Evolutionary conservation across 139 green algal species (phyloP).

Genomic region (Chlamydomonas sp.): DNA sequence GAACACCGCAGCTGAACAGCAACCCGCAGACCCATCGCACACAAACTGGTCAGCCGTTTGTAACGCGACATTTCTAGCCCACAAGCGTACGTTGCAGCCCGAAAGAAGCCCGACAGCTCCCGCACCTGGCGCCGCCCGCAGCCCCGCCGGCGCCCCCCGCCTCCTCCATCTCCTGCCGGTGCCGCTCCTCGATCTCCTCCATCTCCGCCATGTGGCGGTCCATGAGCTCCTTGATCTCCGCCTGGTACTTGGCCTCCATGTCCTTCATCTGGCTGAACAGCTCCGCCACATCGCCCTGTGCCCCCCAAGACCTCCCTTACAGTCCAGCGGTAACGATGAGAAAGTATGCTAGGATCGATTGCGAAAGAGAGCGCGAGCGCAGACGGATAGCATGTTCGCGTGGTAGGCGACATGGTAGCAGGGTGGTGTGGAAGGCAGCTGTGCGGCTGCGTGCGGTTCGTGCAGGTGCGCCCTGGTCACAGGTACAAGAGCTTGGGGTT

Average conservation of each 20-base stretch:
- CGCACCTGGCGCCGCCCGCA: neutral
- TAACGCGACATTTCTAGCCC: neutral
- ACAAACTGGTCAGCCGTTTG: too few species aligned
- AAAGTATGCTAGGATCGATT: too few species aligned
- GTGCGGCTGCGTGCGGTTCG: neutral
- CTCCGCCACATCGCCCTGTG: slow-evolving; percentile 23
- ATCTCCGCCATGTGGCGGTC: slow-evolving; percentile 36
- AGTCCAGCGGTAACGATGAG: too few species aligned
- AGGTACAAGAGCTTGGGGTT: slow-evolving; percentile 37
- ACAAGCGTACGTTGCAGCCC: neutral
- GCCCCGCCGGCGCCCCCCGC: neutral
- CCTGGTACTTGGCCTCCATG: slow-evolving; percentile 24
- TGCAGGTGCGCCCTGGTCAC: neutral
- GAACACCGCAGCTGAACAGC: neutral
- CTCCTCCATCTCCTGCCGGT: slow-evolving; percentile 13
- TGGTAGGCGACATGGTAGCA: too few species aligned
- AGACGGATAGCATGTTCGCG: too few species aligned
- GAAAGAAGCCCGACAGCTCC: neutral
- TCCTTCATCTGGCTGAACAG: slow-evolving; percentile 35
- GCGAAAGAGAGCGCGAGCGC: too few species aligned
- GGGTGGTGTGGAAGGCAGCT: too few species aligned
- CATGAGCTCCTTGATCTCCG: slow-evolving; percentile 35
- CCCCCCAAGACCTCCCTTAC: neutral
- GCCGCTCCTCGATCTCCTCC: slow-evolving; percentile 39
- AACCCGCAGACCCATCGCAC: too few species aligned